phyloP scores from a whole-genome alignment of 2,329 filamentous ascomycete genomes.

The Dryadomyces quercivorus region DNA sequence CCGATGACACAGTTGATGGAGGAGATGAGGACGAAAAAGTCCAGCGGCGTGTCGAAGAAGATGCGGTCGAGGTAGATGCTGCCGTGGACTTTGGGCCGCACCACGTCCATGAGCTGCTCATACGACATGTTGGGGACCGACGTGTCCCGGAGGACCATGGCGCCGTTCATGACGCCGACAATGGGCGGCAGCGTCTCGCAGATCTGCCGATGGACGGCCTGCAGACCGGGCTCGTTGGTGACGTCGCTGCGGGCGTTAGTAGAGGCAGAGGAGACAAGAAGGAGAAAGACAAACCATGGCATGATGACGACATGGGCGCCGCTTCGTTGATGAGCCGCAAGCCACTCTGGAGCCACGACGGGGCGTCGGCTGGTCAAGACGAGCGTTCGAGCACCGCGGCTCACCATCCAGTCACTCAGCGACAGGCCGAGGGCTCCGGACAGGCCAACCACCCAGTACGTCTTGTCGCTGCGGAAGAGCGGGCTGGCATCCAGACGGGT shows the following conservation, averaged over 20 bases:
- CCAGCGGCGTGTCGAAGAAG: constrained; percentile 16
- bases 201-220: not conserved
- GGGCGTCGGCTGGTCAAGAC: not conserved
- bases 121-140: constrained; percentile 4
- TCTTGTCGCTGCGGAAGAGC: not conserved
- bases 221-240: not conserved
- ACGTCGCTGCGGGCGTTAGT: not conserved
- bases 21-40: constrained; percentile 20
- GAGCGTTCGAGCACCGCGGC: not conserved
- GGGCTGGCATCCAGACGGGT: not conserved
- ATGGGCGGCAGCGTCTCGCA: not conserved
- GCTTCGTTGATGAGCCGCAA: not conserved
- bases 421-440: not conserved
- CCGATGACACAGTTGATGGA: constrained; percentile 20
- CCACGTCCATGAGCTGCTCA: constrained; percentile 5
- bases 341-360: not conserved
- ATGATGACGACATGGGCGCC: not conserved
- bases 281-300: not conserved
- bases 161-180: not conserved
- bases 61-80: constrained; percentile 6
- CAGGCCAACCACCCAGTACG: not conserved
- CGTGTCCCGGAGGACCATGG: constrained; percentile 6
- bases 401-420: not conserved
- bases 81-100: constrained; percentile 20
- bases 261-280: not conserved